Base-by-base conservation (phyloP, 1,139 yeast genomes). In the Saccharomyces uvarum region DNA sequence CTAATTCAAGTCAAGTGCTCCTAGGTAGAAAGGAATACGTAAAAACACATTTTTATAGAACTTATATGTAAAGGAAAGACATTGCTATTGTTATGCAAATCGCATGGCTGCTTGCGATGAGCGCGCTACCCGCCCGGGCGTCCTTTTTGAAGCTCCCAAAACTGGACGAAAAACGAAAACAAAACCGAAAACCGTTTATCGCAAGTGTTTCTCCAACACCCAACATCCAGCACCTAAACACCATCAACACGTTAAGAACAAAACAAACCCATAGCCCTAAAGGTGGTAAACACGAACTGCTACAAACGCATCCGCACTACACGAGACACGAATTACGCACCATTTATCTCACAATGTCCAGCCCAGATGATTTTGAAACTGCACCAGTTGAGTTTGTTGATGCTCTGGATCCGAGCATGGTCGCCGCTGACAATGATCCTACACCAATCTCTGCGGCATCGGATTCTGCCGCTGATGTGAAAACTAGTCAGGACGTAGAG, bases 371-470 rank as follows among this genome's bases (percentile, higher is more conserved):
- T 42, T 62, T 58, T 50, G 65, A 61, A 27, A 61, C 64, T 29
- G 63, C 65, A 44, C 58, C 61, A 14, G 63, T 59, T 49, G 59
- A 59, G 50, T 64, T 56, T 53, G 66, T 61, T 8, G 66, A 63
- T 55, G 59, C 63, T 13, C 19, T 56, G 42, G 61, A 57, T 9
- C 42, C 51, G 21, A 53, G 48, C 29, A 48, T 50, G 33, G 50
- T 26, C 21, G 50, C 27, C 24, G 47, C 24, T 16, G 13, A 33
- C 46, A 26, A 26, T 27, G 56, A 16, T 14, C 19, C 47, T 27
- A 24, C 48, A 33, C 19, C 46, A 26, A 41, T 29, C 33, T 19
- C 50, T 13, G 38, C 33, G 19, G n/a, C 32, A 47, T 14, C 41
- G 13, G 51, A 16, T 14, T 48, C 46, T n/a, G 51, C 41, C 47